Percentiles rank a stretch among this genome's conserved stretches.
These are phyloP conservation scores for Globisporangium cystogenes DNA, from an alignment of 352 stramenopile species.

Conservation along the genomic window DNA sequence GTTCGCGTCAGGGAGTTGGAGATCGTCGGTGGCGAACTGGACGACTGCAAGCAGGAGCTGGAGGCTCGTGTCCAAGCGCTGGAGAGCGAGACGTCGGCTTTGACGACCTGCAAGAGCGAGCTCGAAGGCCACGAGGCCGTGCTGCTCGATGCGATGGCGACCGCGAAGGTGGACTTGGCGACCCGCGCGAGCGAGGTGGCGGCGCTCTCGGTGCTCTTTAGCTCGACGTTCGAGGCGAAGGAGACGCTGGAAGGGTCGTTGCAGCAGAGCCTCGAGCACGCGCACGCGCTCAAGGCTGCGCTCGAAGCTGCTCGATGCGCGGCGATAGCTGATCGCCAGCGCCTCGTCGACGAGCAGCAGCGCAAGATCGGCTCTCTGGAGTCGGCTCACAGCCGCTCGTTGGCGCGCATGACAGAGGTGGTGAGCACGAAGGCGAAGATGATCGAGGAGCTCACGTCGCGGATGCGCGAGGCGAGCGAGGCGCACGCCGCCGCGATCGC, in stretches of 20 bases:
- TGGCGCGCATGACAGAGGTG: slow-evolving; percentile 30
- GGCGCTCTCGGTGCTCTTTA: slow-evolving; percentile 6
- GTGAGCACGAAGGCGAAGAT: slow-evolving; percentile 29
- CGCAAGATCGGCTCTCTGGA: slow-evolving; percentile 9
- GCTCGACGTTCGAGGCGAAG: slow-evolving; percentile 2
- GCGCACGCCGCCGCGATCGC: not conserved
- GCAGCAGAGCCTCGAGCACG: slow-evolving; percentile 9
- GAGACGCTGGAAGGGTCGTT: slow-evolving; percentile 3
- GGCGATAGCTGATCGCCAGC: not conserved
- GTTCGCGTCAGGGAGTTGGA: not conserved
- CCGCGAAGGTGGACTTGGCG: not conserved
- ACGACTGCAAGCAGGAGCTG: not conserved
- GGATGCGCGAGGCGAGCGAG: slow-evolving; percentile 9
- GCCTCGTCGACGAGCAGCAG: slow-evolving; percentile 5
- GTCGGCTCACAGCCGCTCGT: slow-evolving; percentile 12
- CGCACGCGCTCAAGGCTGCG: slow-evolving; percentile 3
- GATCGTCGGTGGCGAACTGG: not conserved
- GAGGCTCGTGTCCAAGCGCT: not conserved
- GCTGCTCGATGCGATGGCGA: not conserved
- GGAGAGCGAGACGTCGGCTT: not conserved
- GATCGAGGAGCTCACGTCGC: slow-evolving; percentile 26
- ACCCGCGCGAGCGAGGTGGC: not conserved
- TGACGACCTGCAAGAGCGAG: not conserved
- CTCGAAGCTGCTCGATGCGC: not conserved
- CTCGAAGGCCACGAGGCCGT: not conserved